Evolutionary conservation across 192 early-diverging fungal genomes (phyloP), one percentile per base, ranked within the genome.

Genomic region (Backusella mclennaniae): DNA sequence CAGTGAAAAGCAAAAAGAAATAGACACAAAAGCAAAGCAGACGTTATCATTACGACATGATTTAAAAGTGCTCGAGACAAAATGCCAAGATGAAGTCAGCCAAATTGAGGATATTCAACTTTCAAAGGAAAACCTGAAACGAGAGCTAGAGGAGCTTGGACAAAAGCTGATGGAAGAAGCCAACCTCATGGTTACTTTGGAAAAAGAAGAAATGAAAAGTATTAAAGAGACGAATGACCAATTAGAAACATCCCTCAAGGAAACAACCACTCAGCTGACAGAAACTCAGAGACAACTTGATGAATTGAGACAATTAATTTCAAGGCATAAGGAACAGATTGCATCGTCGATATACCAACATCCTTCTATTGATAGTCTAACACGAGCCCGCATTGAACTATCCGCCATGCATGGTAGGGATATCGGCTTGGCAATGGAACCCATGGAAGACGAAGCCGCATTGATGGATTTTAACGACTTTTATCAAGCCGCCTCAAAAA

Each of bases 161-260:
- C 87, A 88, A 38, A 89, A 89, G 41, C 83, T 99, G n/a, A 95
- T 98, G 79, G 94, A 97, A 72, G 95, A 98, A 78, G 97, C 97
- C 3, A 95, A 97, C 66, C 87, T 85, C 3, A 91, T 98, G 91
- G 95, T 98, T 4, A 90, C 90, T 0, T 80, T 84, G 8, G 95
- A 96, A 77, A 90, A 90, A 17, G 76, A 87, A 29, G 83, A 89
- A 73, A 73, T 85, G 66, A 77, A 86, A 29, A 85, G 82, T 42
- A 84, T 84, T 36, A 82, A 85, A 69, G 46, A 76, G 36, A 82
- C 67, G 70, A 82, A 82, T 71, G 89, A 78, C 52, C 75, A 79
- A n/a, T 82, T 92, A 39, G 87, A 89, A 71, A 67, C 85, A 17
- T 84, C 93, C 71, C 74, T 95, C 35, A 77, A 83, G 19, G 87